Evolutionary conservation across 345 rosid genomes (phyloP), one percentile per base, ranked within the genome.

Genomic region (Salix exigua): DNA sequence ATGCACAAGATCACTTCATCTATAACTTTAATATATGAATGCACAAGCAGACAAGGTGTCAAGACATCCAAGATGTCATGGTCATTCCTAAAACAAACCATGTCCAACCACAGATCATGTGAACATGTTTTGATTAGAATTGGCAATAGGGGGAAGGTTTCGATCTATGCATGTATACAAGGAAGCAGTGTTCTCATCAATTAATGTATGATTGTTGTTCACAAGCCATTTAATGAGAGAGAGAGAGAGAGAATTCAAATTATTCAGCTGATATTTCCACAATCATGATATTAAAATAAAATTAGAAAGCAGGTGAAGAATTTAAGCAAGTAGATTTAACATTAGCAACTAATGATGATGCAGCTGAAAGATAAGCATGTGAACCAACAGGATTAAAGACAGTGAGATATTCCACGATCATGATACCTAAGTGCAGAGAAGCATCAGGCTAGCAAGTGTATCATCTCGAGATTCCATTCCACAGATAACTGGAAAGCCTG

Each of bases 41-140:
- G 35, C 23, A 18, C 6, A 6, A 25, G 31, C 17, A 70, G 58
- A 8, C 48, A 70, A 70, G 7, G 1, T 48, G 35, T 71, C 75
- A 21, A 25, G 17, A 10, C 33, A 63, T 25, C 31, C 28, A 25
- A 42, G 62, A 23, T 26, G 61, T 28, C 68, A 70, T n/a, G 19
- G 26, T n/a, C 60, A 70, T 60, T 60, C 55, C 25, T 58, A 46
- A 42, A 31, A 44, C 63, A 16, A 40, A 23, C 30, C 21, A 13
- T 46, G 17, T 55, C 75, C 46, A 64, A 9, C 37, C 25, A 60
- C 23, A 77, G 4, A 26, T 26, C 71, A 71, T 64, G 75, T 71
- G 66, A 48, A 46, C 21, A 50, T 71, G 80, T 26, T 64, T 51
- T 71, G n/a, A 76, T 33, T 58, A 61, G 64, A 40, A 44, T n/a